Evolutionary conservation across 768 basidiomycete genomes (phyloP), one percentile per base, ranked within the genome.

Genomic region (Suillus plorans): DNA sequence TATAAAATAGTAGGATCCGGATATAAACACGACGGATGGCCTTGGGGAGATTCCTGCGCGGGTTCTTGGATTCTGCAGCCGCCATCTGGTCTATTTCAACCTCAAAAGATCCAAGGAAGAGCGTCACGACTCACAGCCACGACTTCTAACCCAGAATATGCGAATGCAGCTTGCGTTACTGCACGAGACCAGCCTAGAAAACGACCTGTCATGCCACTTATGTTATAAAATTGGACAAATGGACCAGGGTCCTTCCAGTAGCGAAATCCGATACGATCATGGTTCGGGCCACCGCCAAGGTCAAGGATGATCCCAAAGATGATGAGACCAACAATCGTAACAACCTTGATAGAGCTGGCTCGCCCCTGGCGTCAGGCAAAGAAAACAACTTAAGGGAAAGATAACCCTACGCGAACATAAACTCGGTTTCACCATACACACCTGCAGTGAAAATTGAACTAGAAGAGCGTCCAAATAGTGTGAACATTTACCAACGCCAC

Each of bases 161-260:
- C 81, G 76, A 88, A 88, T 4, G 83, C 84, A 16, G 87, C 88
- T 69, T 87, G 84, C 10, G 80, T 82, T 62, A 85, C 79, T 56
- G 85, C 86, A 2, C 84, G 79, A 77, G 81, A 86, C 63, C 77
- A 78, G 5, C 79, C 80, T 14, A 81, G 70, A 78, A 89, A 89
- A 34, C 79, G 80, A 25, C 86, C 86, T 47, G 78, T 79, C 1
- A 77, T 63, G 1, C 87, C 87, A 34, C 69, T 61, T 49, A 79
- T 76, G 4, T 69, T 72, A 44, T 77, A 12, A 63, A 66, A 83
- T 66, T 87, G 77, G 1, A 77, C 79, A 68, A 89, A 84, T 0
- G 88, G 84, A 0, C 89, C 89, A 0, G 88, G 88, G 60, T 87
- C 59, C 59, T 75, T 79, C 80, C 80, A 82, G 72, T 79, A 83